Conservation (phyloP, 2,329 filamentous ascomycete genomes). For the Alternaria burnsii region DNA sequence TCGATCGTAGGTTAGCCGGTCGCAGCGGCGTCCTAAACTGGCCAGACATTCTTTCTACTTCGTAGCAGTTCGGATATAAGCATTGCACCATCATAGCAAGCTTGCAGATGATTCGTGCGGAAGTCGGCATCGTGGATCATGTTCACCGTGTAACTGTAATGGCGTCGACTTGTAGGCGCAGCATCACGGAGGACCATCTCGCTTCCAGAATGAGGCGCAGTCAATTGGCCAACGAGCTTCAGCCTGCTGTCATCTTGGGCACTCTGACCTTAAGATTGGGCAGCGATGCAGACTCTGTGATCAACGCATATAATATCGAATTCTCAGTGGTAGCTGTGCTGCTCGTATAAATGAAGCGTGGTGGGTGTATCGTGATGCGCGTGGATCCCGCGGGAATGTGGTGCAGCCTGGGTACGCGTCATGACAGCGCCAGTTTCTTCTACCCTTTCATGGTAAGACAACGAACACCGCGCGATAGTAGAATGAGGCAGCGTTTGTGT, state of each 20-base stretch:
- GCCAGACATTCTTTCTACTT: not conserved
- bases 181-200: constrained; percentile 23
- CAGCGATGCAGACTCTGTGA: constrained; percentile 20
- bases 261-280: constrained; percentile 14
- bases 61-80: not conserved
- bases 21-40: constrained; percentile 3
- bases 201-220: constrained; percentile 24
- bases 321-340: constrained; percentile 3
- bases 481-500: not conserved
- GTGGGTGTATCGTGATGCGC: not conserved
- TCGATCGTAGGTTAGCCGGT: not conserved
- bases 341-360: not conserved
- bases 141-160: not conserved
- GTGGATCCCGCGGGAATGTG: not conserved
- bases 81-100: not conserved
- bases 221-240: constrained; percentile 32
- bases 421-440: not conserved
- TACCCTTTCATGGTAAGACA: not conserved
- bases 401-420: not conserved
- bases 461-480: not conserved
- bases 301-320: not conserved
- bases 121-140: not conserved
- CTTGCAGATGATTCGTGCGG: not conserved
- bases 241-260: constrained; percentile 34
- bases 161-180: constrained; percentile 12